Conservation (phyloP, 2,329 filamentous ascomycete genomes). For the Alternaria gaisen region DNA sequence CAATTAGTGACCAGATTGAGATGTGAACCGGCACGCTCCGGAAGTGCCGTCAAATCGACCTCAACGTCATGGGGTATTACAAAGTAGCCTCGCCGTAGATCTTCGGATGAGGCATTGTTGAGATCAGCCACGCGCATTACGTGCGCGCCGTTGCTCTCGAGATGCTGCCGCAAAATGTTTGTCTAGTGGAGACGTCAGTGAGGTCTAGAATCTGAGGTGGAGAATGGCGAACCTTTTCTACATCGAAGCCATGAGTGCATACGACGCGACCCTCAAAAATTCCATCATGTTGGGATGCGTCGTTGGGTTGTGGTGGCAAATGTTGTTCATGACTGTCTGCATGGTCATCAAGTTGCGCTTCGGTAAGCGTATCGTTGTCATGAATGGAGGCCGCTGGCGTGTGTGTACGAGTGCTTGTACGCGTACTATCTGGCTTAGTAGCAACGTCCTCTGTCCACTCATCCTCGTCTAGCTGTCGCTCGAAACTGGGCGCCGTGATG, state of each 20-base stretch:
- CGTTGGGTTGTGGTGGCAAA: conserved; percentile 23
- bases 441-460: conserved; percentile 47
- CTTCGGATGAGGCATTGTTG: conserved; percentile 33
- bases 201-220: conserved; percentile 9
- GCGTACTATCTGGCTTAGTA: conserved; percentile 31
- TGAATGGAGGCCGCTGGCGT: conserved; percentile 14
- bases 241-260: conserved; percentile 55
- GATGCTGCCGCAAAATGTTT: conserved; percentile 43
- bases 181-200: conserved; percentile 42
- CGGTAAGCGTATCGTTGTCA: conserved; percentile 19
- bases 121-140: conserved; percentile 41
- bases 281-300: conserved; percentile 53
- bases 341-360: conserved; percentile 29
- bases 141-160: conserved; percentile 48
- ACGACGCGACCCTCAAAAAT: conserved; percentile 57
- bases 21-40: conserved; percentile 45
- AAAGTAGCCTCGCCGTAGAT: conserved; percentile 47
- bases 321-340: conserved; percentile 14
- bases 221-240: conserved; percentile 48
- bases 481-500: conserved; percentile 66
- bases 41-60: conserved; percentile 45
- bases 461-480: conserved; percentile 36
- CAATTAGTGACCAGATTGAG: conserved; percentile 77
- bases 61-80: conserved; percentile 58
- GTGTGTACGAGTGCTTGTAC: conserved; percentile 22